These are phyloP conservation scores for Pseudogymnoascus sp. DNA, from an alignment of 2,329 filamentous ascomycete species.

Conservation along the genomic window DNA sequence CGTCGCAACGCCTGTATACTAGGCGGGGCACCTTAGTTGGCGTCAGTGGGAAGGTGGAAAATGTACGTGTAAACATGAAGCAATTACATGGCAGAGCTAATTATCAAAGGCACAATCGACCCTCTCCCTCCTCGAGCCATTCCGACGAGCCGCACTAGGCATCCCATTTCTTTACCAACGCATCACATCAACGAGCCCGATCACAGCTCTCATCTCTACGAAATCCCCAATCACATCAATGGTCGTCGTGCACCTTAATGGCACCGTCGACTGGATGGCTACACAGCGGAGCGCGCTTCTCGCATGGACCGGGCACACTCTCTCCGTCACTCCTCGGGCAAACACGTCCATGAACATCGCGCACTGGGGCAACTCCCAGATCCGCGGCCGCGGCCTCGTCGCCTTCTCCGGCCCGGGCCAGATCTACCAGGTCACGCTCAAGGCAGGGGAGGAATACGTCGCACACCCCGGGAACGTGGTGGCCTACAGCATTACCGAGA, in stretches of 20 bases:
- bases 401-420: conserved; percentile 82
- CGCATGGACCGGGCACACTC: conserved; percentile 92
- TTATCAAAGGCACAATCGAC: conserved; percentile 68
- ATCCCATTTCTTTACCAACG: conserved; percentile 94
- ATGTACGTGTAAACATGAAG: conserved; percentile 46
- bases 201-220: conserved; percentile 81
- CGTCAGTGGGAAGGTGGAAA: conserved; percentile 82
- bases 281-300: conserved; percentile 78
- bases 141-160: conserved; percentile 69
- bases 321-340: conserved; percentile 66
- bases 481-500: conserved; percentile 72
- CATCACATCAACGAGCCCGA: conserved; percentile 76
- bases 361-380: conserved; percentile 83
- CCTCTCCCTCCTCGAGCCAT: conserved; percentile 75
- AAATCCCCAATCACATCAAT: conserved; percentile 83
- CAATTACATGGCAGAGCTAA: conserved; percentile 10
- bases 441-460: conserved; percentile 79
- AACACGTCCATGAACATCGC: conserved; percentile 68
- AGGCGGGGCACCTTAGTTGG: conserved; percentile 84
- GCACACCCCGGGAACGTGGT: conserved; percentile 87
- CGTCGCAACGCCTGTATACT: conserved; percentile 89
- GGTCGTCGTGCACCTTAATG: conserved; percentile 80
- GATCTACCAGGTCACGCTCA: conserved; percentile 76
- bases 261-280: conserved; percentile 91
- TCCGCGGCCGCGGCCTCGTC: conserved; percentile 80